These are phyloP conservation scores for Rhizophagus clarus DNA, from an alignment of 192 early-diverging fungal species.

Conservation along the genomic window DNA sequence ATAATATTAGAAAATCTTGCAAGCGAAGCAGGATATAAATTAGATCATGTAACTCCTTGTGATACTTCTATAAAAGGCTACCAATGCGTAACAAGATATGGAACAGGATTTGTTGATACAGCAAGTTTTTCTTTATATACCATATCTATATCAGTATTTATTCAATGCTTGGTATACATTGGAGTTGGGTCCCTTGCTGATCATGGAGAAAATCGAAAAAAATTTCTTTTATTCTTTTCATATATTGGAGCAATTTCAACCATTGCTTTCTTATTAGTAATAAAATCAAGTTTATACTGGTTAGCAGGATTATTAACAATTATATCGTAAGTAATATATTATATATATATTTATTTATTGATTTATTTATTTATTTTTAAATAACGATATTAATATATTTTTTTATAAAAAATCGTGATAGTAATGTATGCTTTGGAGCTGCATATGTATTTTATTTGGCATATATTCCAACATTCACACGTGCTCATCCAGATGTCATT, in stretches of 20 bases:
- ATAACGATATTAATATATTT: not conserved
- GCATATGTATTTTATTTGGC: constrained; percentile 55
- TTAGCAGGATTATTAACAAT: constrained; percentile 44
- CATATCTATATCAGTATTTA: not conserved
- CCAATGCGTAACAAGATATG: not conserved
- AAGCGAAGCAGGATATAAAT: not conserved
- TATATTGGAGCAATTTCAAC: constrained; percentile 45
- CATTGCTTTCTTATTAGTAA: constrained; percentile 40
- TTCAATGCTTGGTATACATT: not conserved
- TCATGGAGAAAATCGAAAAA: constrained; percentile 41
- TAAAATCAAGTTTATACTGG: constrained; percentile 44
- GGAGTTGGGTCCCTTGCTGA: not conserved
- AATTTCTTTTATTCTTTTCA: constrained; percentile 43
- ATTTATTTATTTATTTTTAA: too few relatives aligned
- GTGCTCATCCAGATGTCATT: constrained; percentile 43
- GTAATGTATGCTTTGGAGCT: constrained; percentile 50
- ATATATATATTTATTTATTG: not conserved
- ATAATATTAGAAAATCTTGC: constrained; percentile 15
- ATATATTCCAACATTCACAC: constrained; percentile 52
- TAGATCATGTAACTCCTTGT: constrained; percentile 1
- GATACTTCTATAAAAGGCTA: not conserved
- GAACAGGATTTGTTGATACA: not conserved
- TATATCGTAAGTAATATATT: constrained; percentile 32
- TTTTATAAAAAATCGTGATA: not conserved
- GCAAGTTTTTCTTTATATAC: not conserved